Percentiles rank a stretch among this genome's conserved stretches.
Conservation (phyloP, 305 asterid genomes). For the Stenogyne calaminthoides region DNA sequence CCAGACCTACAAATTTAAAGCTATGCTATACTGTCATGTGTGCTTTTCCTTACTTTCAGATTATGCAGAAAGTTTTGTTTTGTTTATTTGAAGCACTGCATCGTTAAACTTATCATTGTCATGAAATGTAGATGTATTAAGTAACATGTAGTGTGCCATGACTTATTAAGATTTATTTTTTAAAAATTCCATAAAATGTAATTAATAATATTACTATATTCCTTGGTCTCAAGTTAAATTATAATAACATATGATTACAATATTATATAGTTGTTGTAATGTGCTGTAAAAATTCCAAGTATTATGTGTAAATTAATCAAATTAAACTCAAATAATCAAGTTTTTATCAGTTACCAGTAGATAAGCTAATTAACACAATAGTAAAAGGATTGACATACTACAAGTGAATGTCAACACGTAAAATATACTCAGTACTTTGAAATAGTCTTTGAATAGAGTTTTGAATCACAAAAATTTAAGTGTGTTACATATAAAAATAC, state of each 20-base stretch:
- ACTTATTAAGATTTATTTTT: not conserved
- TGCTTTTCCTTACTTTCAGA: not conserved
- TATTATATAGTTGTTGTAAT: not conserved
- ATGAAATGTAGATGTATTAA: not conserved
- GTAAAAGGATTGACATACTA: not conserved
- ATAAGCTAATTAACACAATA: not conserved
- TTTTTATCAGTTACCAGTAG: not conserved
- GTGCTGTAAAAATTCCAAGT: not conserved
- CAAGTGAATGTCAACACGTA: not conserved
- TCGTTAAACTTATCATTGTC: too few relatives aligned
- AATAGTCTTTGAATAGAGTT: not conserved
- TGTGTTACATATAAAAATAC: not conserved
- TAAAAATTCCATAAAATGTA: not conserved
- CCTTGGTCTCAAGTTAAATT: not conserved
- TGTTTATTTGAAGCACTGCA: not conserved
- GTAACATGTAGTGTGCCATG: not conserved
- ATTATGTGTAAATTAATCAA: too few relatives aligned
- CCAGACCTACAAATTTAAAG: not conserved
- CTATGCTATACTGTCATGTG: not conserved
- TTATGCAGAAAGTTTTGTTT: not conserved
- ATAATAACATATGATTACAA: too few relatives aligned
- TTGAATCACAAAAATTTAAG: not conserved
- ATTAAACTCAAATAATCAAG: not conserved
- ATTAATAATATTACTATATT: too few relatives aligned
- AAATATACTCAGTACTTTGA: not conserved